phyloP scores from a whole-genome alignment of 495 filamentous ascomycete species.

The Tricharina praecox region DNA sequence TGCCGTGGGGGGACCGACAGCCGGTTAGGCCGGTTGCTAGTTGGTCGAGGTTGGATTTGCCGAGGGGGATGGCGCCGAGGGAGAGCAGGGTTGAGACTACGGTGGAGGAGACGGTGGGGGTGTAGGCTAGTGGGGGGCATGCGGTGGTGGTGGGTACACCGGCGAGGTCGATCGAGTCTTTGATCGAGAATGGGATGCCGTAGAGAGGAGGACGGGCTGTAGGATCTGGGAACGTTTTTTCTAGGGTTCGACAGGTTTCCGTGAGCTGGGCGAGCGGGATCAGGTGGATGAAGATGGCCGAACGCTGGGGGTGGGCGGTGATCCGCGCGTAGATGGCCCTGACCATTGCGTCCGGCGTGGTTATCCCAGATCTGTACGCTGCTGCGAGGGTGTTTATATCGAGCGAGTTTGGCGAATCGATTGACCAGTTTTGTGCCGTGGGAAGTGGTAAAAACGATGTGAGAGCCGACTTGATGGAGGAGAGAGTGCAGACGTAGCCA shows the following conservation, averaged over 20 bases:
- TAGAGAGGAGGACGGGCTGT: constrained; percentile 40
- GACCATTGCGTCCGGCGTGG: constrained; percentile 22
- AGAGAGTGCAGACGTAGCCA: constrained; percentile 32
- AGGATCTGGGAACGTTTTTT: constrained; percentile 30
- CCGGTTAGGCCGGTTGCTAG: constrained; percentile 46
- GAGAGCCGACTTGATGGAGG: constrained; percentile 26
- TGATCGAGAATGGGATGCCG: constrained; percentile 47
- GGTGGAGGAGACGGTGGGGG: constrained; percentile 29
- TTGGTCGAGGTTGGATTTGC: constrained; percentile 54
- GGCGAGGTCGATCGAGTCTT: constrained; percentile 46
- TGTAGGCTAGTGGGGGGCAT: constrained; percentile 38
- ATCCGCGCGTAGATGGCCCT: constrained; percentile 23
- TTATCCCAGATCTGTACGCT: background rate
- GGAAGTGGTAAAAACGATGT: constrained; percentile 6
- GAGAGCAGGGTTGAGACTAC: constrained; percentile 29
- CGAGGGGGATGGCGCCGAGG: constrained; percentile 44
- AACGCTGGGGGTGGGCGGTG: constrained; percentile 23
- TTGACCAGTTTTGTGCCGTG: background rate
- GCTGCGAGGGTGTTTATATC: background rate
- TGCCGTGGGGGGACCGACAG: constrained; percentile 48
- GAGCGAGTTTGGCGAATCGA: background rate
- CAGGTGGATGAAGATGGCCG: constrained; percentile 24
- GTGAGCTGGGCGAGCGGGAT: constrained; percentile 25
- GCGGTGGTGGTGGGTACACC: constrained; percentile 43
- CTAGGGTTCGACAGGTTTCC: constrained; percentile 31